Conservation (phyloP, 129 eudicot genomes). For the Ambrosia artemisiifolia region DNA sequence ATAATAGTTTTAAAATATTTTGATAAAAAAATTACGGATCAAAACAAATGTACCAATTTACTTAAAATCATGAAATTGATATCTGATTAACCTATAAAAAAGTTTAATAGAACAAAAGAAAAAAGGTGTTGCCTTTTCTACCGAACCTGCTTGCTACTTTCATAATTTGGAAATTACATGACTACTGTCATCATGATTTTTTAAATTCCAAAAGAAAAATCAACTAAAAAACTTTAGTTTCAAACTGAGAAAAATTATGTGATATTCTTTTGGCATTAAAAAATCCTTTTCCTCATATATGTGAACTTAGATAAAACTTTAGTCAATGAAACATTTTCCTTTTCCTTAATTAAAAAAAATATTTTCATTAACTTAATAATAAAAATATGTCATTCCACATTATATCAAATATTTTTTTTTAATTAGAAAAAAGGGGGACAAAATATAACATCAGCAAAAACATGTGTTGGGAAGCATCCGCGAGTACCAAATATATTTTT, state of each 20-base stretch:
- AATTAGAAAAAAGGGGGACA: too few relatives aligned
- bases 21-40: neutral
- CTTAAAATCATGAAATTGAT: neutral
- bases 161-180: too few relatives aligned
- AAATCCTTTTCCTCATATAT: neutral
- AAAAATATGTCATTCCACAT: neutral
- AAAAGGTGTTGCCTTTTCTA: too few relatives aligned
- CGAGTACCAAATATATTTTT: neutral
- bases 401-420: neutral
- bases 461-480: neutral
- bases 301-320: neutral
- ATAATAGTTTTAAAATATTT: too few relatives aligned
- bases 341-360: neutral
- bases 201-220: neutral
- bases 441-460: neutral
- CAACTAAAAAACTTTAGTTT: neutral
- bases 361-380: neutral
- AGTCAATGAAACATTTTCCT: neutral
- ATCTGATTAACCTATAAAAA: neutral
- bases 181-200: too few relatives aligned
- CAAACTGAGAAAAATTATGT: neutral
- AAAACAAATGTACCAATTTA: neutral
- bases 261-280: neutral
- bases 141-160: too few relatives aligned
- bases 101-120: neutral